Evolutionary conservation across 108 stramenopile species (phyloP).

Genomic region (Seminavis robusta): DNA sequence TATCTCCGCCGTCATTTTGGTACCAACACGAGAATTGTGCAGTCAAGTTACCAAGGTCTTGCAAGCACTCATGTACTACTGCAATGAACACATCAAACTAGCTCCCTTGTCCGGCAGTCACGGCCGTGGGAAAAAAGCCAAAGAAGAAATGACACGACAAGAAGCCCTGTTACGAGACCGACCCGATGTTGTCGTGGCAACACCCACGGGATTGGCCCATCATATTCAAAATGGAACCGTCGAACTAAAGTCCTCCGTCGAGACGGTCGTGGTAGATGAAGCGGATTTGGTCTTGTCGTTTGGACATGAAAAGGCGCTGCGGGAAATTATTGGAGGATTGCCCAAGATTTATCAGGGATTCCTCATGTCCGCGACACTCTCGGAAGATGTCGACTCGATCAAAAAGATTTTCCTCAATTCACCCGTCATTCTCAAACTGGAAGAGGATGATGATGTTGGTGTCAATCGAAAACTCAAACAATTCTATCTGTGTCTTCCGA

Average conservation of each 20-base stretch:
- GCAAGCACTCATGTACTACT: conserved; percentile 85
- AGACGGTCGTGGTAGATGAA: conserved; percentile 96
- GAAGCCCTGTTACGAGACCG: conserved; percentile 76
- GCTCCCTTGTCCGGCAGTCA: conserved; percentile 63
- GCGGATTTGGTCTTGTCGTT: conserved; percentile 97
- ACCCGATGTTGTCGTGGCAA: conserved; percentile 74
- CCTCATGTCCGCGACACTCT: conserved; percentile 97
- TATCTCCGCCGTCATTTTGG: conserved; percentile 88
- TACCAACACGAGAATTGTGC: conserved; percentile 96
- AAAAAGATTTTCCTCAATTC: conserved; percentile 93
- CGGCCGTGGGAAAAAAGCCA: conserved; percentile 34
- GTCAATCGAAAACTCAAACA: conserved; percentile 76
- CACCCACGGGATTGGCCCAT: conserved; percentile 68
- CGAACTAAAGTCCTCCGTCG: conserved; percentile 54
- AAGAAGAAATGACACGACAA: conserved; percentile 53
- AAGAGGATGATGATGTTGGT: conserved; percentile 69
- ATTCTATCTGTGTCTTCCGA: conserved; percentile 79
- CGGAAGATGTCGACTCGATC: conserved; percentile 84
- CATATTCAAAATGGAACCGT: conserved; percentile 62
- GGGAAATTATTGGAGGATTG: conserved; percentile 76
- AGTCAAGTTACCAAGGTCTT: conserved; percentile 81
- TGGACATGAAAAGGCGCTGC: conserved; percentile 92
- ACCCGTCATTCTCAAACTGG: conserved; percentile 91
- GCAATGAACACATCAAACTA: conserved; percentile 75
- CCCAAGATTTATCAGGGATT: conserved; percentile 96